A percentile compares a stretch with the other conserved stretches of the same genome.
These are phyloP conservation scores for Lichtheimia ramosa DNA, from an alignment of 371 early-diverging fungal species.

Conservation along the genomic window DNA sequence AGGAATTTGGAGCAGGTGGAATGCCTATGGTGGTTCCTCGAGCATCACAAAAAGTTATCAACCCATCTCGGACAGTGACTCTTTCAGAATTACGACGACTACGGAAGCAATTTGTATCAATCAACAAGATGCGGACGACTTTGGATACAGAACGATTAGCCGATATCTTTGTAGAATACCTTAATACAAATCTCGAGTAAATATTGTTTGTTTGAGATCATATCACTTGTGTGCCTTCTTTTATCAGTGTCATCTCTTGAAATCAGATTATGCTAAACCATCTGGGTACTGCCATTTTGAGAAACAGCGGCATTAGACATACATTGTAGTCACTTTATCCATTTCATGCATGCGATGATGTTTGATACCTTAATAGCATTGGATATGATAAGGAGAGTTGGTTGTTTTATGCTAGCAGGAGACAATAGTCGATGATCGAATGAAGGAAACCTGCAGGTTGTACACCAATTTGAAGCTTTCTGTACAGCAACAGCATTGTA, in stretches of 20 bases:
- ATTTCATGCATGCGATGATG: no score
- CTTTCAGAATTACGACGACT: conserved; percentile 81
- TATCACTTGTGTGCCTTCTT: no score
- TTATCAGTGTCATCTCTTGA: neutral
- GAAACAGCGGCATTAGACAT: no score
- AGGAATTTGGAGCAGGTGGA: conserved; percentile 63
- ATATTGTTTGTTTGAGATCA: neutral
- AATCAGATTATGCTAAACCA: neutral
- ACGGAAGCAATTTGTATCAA: conserved; percentile 81
- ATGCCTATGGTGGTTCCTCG: conserved; percentile 65
- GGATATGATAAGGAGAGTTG: no score
- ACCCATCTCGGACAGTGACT: conserved; percentile 77
- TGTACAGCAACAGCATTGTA: no score
- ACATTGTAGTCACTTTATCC: no score
- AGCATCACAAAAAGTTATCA: conserved; percentile 48
- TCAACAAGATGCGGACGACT: conserved; percentile 84
- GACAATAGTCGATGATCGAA: no score
- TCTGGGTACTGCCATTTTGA: no score
- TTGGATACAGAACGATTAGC: conserved; percentile 69
- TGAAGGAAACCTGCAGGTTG: no score
- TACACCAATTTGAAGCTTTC: no score
- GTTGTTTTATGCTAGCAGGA: no score
- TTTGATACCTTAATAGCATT: no score
- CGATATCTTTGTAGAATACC: conserved; percentile 86
- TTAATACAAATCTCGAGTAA: conserved; percentile 72